These are phyloP conservation scores for Colletotrichum sidae DNA, from an alignment of 2,329 filamentous ascomycete genomes.

Conservation along the genomic window DNA sequence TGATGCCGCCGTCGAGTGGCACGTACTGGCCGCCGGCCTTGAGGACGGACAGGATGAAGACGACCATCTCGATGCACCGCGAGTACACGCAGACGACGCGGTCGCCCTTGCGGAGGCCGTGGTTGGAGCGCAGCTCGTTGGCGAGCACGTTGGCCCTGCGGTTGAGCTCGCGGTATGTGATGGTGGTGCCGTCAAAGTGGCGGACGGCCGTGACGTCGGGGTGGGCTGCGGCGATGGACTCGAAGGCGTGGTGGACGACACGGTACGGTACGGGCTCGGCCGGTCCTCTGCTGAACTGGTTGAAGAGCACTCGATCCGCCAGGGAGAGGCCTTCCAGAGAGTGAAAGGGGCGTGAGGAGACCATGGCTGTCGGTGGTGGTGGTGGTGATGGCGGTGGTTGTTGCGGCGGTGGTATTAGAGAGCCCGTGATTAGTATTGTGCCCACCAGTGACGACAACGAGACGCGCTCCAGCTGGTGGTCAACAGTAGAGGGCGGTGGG, in stretches of 20 bases:
- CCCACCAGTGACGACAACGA: conserved; percentile 25
- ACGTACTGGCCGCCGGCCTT: conserved; percentile 70
- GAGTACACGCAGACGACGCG: conserved; percentile 67
- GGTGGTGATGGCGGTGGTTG: neutral
- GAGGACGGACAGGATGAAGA: conserved; percentile 67
- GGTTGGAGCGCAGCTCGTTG: conserved; percentile 47
- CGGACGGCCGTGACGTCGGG: conserved; percentile 54
- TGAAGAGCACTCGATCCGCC: conserved; percentile 35
- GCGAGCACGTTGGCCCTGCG: conserved; percentile 55
- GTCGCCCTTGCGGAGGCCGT: conserved; percentile 56
- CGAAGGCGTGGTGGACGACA: conserved; percentile 38
- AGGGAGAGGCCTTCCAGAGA: conserved; percentile 36
- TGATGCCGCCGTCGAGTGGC: conserved; percentile 67
- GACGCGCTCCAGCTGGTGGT: neutral
- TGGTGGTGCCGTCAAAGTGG: conserved; percentile 45
- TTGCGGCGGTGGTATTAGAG: neutral
- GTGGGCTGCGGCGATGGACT: conserved; percentile 44
- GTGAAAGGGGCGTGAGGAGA: conserved; percentile 29
- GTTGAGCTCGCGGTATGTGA: conserved; percentile 60
- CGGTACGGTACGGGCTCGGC: conserved; percentile 27
- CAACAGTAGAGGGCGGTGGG: conserved; percentile 1
- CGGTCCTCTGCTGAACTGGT: conserved; percentile 36
- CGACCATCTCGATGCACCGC: conserved; percentile 66
- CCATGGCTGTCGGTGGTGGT: conserved; percentile 23
- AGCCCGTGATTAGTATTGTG: neutral